Percentiles rank a stretch among this genome's conserved stretches.
These are phyloP conservation scores for Globisporangium middletonii DNA, from an alignment of 352 stramenopile species.

Conservation along the genomic window DNA sequence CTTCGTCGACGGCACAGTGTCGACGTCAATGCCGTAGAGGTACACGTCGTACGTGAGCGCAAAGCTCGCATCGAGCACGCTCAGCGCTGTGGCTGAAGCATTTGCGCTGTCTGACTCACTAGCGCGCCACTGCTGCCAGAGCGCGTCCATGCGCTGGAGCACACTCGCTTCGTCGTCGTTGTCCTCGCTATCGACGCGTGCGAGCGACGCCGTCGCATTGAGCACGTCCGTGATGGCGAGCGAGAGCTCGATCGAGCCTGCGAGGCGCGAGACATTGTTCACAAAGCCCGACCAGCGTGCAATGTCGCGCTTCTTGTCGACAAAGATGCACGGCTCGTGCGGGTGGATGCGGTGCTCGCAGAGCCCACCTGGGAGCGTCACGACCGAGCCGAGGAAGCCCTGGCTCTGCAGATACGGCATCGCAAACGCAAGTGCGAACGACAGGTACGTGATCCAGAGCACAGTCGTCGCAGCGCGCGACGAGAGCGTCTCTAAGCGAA, in stretches of 20 bases:
- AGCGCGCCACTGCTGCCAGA: constrained; percentile 17
- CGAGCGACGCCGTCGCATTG: constrained; percentile 26
- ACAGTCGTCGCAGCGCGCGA: constrained; percentile 67
- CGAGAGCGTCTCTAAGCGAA: constrained; percentile 77
- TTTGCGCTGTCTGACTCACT: not conserved
- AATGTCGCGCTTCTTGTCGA: constrained; percentile 44
- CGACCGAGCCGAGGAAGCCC: constrained; percentile 59
- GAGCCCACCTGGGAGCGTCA: constrained; percentile 46
- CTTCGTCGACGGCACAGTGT: constrained; percentile 29
- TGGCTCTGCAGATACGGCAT: constrained; percentile 74
- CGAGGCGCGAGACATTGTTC: constrained; percentile 62
- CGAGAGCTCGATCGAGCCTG: constrained; percentile 55
- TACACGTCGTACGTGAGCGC: constrained; percentile 60
- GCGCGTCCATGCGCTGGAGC: constrained; percentile 22
- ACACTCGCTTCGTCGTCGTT: constrained; percentile 11
- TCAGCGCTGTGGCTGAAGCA: constrained; percentile 1
- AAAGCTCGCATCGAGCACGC: constrained; percentile 42
- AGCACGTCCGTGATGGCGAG: constrained; percentile 39
- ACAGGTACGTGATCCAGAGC: constrained; percentile 71
- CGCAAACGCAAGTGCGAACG: constrained; percentile 60
- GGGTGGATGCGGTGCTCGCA: constrained; percentile 21
- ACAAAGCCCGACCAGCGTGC: constrained; percentile 68
- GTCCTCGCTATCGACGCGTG: not conserved
- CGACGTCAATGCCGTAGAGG: constrained; percentile 58
- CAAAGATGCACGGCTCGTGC: constrained; percentile 51